Percentiles rank a stretch among this genome's conserved stretches.
phyloP scores from a whole-genome alignment of 2,329 filamentous ascomycete genomes.

The Gyromitra esculenta region DNA sequence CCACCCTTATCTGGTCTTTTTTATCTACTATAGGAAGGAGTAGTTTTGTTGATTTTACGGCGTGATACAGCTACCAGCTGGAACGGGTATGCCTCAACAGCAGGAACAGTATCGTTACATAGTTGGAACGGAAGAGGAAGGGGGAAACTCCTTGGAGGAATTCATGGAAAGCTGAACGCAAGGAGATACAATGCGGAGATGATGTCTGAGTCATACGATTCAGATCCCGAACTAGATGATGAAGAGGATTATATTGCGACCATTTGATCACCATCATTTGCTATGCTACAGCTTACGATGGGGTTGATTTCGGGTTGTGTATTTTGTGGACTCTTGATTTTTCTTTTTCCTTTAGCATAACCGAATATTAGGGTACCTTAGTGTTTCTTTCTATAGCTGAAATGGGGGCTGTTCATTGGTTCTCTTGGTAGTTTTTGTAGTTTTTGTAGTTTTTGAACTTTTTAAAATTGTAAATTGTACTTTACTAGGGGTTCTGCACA shows the following conservation, averaged over 20 bases:
- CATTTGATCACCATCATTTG: background rate
- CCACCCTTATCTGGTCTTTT: background rate
- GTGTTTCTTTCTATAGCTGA: background rate
- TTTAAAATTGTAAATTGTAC: background rate
- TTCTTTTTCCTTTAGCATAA: slow-evolving; percentile 9
- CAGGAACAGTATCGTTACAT: slow-evolving; percentile 48
- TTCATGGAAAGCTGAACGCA: background rate
- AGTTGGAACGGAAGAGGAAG: slow-evolving; percentile 41
- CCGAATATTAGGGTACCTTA: background rate
- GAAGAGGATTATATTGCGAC: slow-evolving; percentile 12
- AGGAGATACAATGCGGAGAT: slow-evolving; percentile 41
- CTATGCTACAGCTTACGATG: background rate
- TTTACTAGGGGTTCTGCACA: background rate
- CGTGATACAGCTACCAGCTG: slow-evolving; percentile 40
- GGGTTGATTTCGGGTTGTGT: slow-evolving; percentile 7
- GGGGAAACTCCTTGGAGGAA: background rate
- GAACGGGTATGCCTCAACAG: slow-evolving; percentile 41
- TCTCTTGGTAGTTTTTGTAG: background rate
- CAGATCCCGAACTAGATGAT: background rate
- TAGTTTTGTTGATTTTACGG: slow-evolving; percentile 10
- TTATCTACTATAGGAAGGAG: slow-evolving; percentile 4
- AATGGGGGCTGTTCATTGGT: background rate
- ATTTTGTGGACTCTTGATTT: background rate
- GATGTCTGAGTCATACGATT: slow-evolving; percentile 17
- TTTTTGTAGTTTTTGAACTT: background rate